Evolutionary conservation across 176 grass and related monocot species (phyloP).

Genomic region (Phoenix roebelenii): DNA sequence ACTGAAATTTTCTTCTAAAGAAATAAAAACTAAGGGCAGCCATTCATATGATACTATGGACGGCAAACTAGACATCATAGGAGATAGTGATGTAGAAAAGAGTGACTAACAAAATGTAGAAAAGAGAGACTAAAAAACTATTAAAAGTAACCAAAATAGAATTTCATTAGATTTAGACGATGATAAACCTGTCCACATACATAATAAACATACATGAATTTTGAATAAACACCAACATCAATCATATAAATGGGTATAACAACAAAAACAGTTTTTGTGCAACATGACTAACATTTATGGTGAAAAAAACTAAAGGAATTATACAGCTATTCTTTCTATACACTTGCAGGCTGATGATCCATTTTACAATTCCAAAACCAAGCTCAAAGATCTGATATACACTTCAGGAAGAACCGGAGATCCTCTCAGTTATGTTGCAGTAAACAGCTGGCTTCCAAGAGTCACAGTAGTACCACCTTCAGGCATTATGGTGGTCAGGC

Average conservation of each 20-base stretch:
- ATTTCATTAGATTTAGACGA: too few relatives aligned
- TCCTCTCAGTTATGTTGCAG: constrained; percentile 27
- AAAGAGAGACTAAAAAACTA: too few relatives aligned
- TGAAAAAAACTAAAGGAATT: constrained; percentile 13
- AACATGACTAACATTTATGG: constrained; percentile 12
- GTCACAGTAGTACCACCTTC: constrained; percentile 62
- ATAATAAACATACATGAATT: too few relatives aligned
- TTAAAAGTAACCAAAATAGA: too few relatives aligned
- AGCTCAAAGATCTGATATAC: constrained; percentile 24
- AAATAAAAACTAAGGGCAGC: too few relatives aligned
- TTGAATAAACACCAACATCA: not conserved
- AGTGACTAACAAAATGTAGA: too few relatives aligned
- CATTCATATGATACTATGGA: too few relatives aligned
- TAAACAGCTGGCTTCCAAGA: constrained; percentile 94
- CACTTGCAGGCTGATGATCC: constrained; percentile 43
- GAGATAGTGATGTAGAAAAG: too few relatives aligned
- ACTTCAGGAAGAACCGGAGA: constrained; percentile 12
- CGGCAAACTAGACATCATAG: too few relatives aligned
- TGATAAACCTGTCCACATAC: too few relatives aligned
- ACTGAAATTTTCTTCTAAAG: too few relatives aligned
- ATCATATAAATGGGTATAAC: constrained; percentile 6
- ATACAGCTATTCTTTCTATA: constrained; percentile 45
- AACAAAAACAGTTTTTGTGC: constrained; percentile 18
- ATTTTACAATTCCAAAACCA: constrained; percentile 4
- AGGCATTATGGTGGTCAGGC: constrained; percentile 51